Evolutionary conservation across 1,139 yeast genomes (phyloP), one percentile per base, ranked within the genome.

Genomic region (Suhomyces atakaporum): DNA sequence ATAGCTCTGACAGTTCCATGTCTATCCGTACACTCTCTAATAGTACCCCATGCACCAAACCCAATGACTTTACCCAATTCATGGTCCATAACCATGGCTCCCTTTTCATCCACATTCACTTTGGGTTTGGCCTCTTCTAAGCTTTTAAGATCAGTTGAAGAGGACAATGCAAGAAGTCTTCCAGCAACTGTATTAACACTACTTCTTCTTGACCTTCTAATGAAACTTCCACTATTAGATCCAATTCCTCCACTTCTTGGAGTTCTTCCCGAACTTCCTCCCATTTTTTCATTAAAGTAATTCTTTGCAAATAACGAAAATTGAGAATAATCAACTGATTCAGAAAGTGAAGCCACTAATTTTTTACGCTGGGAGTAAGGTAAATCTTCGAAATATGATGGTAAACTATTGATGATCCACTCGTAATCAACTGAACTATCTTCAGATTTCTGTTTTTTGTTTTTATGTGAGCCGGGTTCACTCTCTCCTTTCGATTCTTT

Each of bases 11-110:
- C 61, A 5, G 63, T 62, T 1, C 81, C 81, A 32, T 63, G 60
- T 14, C 46, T 36, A 21, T 57, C 63, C 29, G 51, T 53, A 44
- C 94, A 87, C 56, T 85, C 94, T 42, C 95, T 67, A n/a, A 90
- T 84, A 22, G 84, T 77, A 3, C 96, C 95, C 84, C 94, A 89
- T 0, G 96, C 95, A 7, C 97, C 97, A 54, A 77, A 79, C 1
- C 96, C 96, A 45, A 89, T 81, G n/a, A 84, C 75, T 47, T 79
- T 80, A 0, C 95, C 96, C 27, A 84, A 54, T 27, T 66, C 75
- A 61, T 81, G 79, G 8, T 73, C 77, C 66, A 82, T 51, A 0
- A 84, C 75, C 8, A 69, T 51, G 5, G 83, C 79, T 0, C 88
- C 90, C 42, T 73, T 71, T 44, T 80, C 85, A 50, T 81, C 84